These are phyloP conservation scores for Geosmithia flava DNA, from an alignment of 2,329 filamentous ascomycete species.

Conservation along the genomic window DNA sequence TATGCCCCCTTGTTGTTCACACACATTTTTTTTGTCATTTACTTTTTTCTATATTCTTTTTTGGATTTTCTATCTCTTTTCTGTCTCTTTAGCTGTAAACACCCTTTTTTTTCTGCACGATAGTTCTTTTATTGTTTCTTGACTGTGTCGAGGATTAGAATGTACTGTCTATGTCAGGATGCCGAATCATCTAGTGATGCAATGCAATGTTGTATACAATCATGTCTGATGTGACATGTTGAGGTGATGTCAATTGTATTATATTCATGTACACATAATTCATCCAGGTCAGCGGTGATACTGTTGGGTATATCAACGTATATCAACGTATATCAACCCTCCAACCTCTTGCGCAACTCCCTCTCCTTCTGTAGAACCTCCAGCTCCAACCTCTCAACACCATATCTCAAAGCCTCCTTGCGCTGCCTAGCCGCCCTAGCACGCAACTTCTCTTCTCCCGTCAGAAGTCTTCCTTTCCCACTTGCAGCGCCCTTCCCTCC, in stretches of 20 bases:
- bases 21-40: not conserved
- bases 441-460: constrained; percentile 36
- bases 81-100: not conserved
- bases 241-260: not conserved
- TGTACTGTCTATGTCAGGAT: no score
- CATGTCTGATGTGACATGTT: no score
- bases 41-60: not conserved
- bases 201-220: no score
- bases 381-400: constrained; percentile 73
- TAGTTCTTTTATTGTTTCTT: no score
- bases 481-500: not conserved
- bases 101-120: no score
- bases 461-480: constrained; percentile 24
- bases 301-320: no score
- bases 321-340: no score
- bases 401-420: constrained; percentile 76
- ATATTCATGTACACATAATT: not conserved
- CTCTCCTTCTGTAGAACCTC: constrained; percentile 69
- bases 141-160: no score
- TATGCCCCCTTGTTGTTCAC: not conserved
- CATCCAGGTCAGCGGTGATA: constrained; percentile 2
- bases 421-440: constrained; percentile 59
- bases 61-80: not conserved
- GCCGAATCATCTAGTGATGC: no score
- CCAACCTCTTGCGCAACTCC: constrained; percentile 40